These are phyloP conservation scores for Scorias spongiosa DNA, from an alignment of 2,329 filamentous ascomycete genomes.

Conservation along the genomic window DNA sequence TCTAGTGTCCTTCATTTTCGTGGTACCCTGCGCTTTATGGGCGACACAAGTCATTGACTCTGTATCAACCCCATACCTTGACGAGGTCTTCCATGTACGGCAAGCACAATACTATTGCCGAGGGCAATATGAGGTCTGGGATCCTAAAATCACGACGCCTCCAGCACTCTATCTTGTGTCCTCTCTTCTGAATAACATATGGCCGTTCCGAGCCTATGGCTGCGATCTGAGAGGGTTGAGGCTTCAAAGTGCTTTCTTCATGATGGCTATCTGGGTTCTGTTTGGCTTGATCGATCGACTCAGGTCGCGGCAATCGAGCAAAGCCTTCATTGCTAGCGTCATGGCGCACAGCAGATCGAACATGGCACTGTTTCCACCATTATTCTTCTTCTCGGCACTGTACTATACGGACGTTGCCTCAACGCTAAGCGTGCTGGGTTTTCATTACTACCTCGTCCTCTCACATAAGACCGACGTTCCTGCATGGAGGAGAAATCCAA, in stretches of 20 bases:
- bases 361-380: slow-evolving; percentile 66
- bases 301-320: slow-evolving; percentile 11
- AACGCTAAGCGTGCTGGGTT: slow-evolving; percentile 55
- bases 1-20: not conserved
- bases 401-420: slow-evolving; percentile 93
- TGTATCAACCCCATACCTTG: slow-evolving; percentile 25
- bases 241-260: slow-evolving; percentile 23
- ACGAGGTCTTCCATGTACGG: slow-evolving; percentile 78
- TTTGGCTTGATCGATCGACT: slow-evolving; percentile 9
- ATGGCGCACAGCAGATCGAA: slow-evolving; percentile 53
- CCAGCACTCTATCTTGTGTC: slow-evolving; percentile 50
- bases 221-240: slow-evolving; percentile 25
- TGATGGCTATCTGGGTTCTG: slow-evolving; percentile 19
- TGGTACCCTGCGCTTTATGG: not conserved
- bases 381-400: slow-evolving; percentile 91
- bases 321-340: slow-evolving; percentile 4
- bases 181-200: slow-evolving; percentile 27
- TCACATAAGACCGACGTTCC: slow-evolving; percentile 13
- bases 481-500: slow-evolving; percentile 6
- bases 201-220: slow-evolving; percentile 22
- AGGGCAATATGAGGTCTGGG: slow-evolving; percentile 64
- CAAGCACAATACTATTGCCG: slow-evolving; percentile 80
- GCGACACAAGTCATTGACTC: not conserved
- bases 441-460: slow-evolving; percentile 41
- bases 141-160: slow-evolving; percentile 93